These are phyloP conservation scores for Chloris gayana DNA, from an alignment of 176 grass and related monocot species.

Conservation along the genomic window DNA sequence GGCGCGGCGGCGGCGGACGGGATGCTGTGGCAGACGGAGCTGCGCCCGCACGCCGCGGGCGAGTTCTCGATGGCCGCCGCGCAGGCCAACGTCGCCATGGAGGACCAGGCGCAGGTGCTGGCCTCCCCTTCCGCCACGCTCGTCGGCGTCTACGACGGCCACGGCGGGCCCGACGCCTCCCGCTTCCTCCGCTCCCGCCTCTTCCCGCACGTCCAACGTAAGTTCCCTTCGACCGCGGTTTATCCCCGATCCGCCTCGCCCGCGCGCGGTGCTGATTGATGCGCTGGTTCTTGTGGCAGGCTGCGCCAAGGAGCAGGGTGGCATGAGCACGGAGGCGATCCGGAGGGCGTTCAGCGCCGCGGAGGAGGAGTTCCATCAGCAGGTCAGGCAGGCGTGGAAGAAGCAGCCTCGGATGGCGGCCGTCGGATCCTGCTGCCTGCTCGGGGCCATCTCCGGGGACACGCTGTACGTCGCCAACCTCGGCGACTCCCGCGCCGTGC, in stretches of 20 bases:
- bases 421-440: constrained; percentile 86
- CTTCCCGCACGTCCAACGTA: constrained; percentile 75
- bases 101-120: constrained; percentile 95
- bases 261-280: constrained; percentile 8
- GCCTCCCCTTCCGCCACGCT: constrained; percentile 67
- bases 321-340: constrained; percentile 71
- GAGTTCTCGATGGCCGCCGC: constrained; percentile 94
- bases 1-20: constrained; percentile 62
- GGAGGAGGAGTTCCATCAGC: constrained; percentile 82
- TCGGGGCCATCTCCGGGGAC: constrained; percentile 73
- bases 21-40: constrained; percentile 85
- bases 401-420: constrained; percentile 66
- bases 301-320: constrained; percentile 62
- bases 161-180: constrained; percentile 83
- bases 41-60: constrained; percentile 76
- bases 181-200: constrained; percentile 66
- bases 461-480: constrained; percentile 86
- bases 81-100: constrained; percentile 75
- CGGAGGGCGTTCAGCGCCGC: constrained; percentile 62
- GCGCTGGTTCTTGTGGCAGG: constrained; percentile 30
- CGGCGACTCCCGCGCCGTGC: constrained; percentile 85
- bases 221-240: background rate
- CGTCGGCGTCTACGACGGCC: constrained; percentile 78
- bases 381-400: constrained; percentile 62
- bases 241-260: background rate